These are phyloP conservation scores for Lentinula edodes DNA, from an alignment of 768 basidiomycete genomes.

Conservation along the genomic window DNA sequence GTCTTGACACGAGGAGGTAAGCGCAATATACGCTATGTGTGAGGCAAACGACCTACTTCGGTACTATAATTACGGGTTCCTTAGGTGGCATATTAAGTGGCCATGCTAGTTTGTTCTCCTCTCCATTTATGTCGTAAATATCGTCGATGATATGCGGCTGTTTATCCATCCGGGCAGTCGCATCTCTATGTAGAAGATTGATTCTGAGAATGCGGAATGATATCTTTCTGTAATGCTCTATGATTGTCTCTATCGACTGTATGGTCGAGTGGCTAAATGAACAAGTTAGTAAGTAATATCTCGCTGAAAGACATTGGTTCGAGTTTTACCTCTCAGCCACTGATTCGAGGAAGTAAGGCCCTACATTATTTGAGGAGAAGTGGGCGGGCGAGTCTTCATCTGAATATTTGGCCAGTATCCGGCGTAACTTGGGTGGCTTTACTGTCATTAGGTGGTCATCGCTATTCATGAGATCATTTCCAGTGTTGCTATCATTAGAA, in stretches of 20 bases:
- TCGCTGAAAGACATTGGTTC: background rate
- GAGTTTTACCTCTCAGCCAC: background rate
- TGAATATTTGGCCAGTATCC: slow-evolving; percentile 1
- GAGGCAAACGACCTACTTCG: background rate
- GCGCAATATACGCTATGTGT: background rate
- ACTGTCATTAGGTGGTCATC: background rate
- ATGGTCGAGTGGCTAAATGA: background rate
- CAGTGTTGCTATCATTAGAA: background rate
- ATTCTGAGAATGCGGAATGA: slow-evolving; percentile 1
- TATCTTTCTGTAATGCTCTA: background rate
- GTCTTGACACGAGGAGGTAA: background rate
- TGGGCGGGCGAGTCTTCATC: background rate
- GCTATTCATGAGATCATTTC: background rate
- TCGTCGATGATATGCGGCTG: slow-evolving; percentile 1
- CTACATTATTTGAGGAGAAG: background rate
- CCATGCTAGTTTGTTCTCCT: background rate
- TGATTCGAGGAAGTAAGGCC: background rate
- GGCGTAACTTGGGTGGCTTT: slow-evolving; percentile 4
- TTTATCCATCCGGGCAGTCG: background rate
- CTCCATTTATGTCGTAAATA: slow-evolving; percentile 3
- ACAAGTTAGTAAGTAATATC: background rate
- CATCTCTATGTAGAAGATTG: slow-evolving; percentile 2
- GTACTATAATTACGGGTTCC: background rate
- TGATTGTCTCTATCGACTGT: background rate
- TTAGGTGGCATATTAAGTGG: background rate